A percentile compares a stretch with the other conserved stretches of the same genome.
phyloP scores from a whole-genome alignment of 768 basidiomycete genomes.

The Lepiota subincarnata region DNA sequence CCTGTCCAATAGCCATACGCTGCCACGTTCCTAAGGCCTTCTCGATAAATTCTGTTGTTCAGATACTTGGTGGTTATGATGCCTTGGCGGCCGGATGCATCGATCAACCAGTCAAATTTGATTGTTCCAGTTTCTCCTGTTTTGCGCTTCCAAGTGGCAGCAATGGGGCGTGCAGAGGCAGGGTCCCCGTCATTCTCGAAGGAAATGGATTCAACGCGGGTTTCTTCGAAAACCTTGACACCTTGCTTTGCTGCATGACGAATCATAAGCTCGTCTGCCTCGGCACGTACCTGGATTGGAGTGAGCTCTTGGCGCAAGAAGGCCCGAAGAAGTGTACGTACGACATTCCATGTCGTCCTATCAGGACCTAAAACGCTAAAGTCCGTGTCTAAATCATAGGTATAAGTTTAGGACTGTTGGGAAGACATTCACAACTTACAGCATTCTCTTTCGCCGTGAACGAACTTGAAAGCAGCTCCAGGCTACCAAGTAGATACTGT shows the following conservation, averaged over 20 bases:
- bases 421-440: conserved; percentile 34
- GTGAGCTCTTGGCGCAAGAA: not conserved
- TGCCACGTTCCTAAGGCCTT: conserved; percentile 54
- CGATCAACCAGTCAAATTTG: conserved; percentile 56
- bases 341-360: conserved; percentile 61
- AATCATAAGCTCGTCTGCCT: conserved; percentile 56
- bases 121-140: conserved; percentile 36
- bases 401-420: not conserved
- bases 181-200: conserved; percentile 19
- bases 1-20: conserved; percentile 67
- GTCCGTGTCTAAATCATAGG: conserved; percentile 43
- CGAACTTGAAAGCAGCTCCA: conserved; percentile 59
- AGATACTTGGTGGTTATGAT: conserved; percentile 57
- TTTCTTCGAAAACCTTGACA: conserved; percentile 44
- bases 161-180: conserved; percentile 27
- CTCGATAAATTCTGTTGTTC: conserved; percentile 49
- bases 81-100: conserved; percentile 58
- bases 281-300: conserved; percentile 42
- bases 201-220: conserved; percentile 40
- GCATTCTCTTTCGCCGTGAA: conserved; percentile 49
- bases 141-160: conserved; percentile 35
- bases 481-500: conserved; percentile 34
- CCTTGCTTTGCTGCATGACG: conserved; percentile 48
- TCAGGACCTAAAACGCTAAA: conserved; percentile 47
- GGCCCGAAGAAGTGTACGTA: conserved; percentile 24